Evolutionary conservation across 441 rosid species (phyloP), one percentile per base, ranked within the genome.

Genomic region (Kokia cookei): DNA sequence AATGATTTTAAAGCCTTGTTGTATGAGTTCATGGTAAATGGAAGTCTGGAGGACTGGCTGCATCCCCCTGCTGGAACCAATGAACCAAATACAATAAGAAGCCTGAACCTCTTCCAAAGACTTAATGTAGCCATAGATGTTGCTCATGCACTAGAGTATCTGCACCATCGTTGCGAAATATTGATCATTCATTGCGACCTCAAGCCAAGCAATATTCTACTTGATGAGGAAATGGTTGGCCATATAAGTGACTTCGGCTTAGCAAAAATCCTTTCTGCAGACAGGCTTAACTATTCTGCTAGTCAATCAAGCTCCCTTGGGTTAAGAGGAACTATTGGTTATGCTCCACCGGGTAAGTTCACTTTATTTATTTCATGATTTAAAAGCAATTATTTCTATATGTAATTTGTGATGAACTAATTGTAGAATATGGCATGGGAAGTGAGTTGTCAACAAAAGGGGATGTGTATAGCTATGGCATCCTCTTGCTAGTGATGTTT

Each of bases 1-100:
- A 69, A 69, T 29, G 63, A 54, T 17, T 69, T 69, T 12, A 69
- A 69, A 53, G 73, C 73, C 0, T 37, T 69, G 17, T 5, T 69
- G 2, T 69, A 51, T 17, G 73, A 69, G 73, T 69, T 69, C 17
- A 69, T 54, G 66, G 47, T 0, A 1, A 37, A 40, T 17, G 68
- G 68, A 9, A 63, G 48, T n/a, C 29, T 60, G 64, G 64, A 29
- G 19, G 42, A 60, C n/a, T 60, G 64, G 64, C 1, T 60, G 40
- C 64, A 60, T 60, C 19, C 42, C 14, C 14, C n/a, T 12, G 2
- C 2, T 7, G 15, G 10, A 3, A 27, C 29, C 19, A 29, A 60
- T 60, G 64, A 29, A 60, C 17, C 10, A 0, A 42, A 14, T 42
- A 24, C 7, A 13, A 4, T 1, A 0, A 60, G n/a, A 27, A 60